Evolutionary conservation across 1,284 basidiomycete genomes (phyloP).

Genomic region (Abortiporus biennis): DNA sequence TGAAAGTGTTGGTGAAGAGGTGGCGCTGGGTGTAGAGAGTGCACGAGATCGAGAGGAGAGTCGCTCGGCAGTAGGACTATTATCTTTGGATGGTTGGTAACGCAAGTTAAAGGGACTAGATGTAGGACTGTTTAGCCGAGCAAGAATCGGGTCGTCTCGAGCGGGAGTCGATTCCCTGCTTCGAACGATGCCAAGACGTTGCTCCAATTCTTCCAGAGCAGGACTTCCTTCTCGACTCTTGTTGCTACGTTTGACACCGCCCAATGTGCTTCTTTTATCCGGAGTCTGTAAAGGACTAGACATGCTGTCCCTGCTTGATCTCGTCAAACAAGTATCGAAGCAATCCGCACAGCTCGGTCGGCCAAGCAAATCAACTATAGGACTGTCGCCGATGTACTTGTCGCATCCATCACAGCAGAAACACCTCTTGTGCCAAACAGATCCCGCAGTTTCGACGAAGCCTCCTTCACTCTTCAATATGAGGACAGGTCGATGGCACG

Average conservation of each 20-base stretch:
- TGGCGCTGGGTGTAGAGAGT: slow-evolving; percentile 13
- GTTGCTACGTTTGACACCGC: slow-evolving; percentile 27
- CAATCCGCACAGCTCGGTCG: slow-evolving; percentile 71
- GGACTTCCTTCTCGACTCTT: slow-evolving; percentile 56
- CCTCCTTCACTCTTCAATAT: slow-evolving; percentile 70
- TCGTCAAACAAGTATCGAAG: slow-evolving; percentile 65
- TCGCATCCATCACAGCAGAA: slow-evolving; percentile 69
- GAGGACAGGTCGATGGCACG: slow-evolving; percentile 62
- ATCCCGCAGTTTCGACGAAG: slow-evolving; percentile 62
- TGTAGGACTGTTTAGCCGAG: slow-evolving; percentile 16
- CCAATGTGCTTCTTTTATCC: slow-evolving; percentile 31
- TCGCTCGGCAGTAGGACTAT: slow-evolving; percentile 17
- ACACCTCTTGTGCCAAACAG: slow-evolving; percentile 74
- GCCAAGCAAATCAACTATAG: slow-evolving; percentile 77
- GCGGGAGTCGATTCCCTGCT: slow-evolving; percentile 22
- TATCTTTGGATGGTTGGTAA: slow-evolving; percentile 13
- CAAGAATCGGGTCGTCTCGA: slow-evolving; percentile 15
- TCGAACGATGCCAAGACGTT: slow-evolving; percentile 37
- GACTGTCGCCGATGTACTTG: slow-evolving; percentile 63
- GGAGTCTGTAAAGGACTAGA: slow-evolving; percentile 21
- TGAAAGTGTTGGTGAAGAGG: slow-evolving; percentile 10
- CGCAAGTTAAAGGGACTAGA: slow-evolving; percentile 12
- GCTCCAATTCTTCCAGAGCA: slow-evolving; percentile 49
- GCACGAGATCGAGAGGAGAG: slow-evolving; percentile 15
- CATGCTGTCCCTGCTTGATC: slow-evolving; percentile 31